A percentile compares a stretch with the other conserved stretches of the same genome.
phyloP scores from a whole-genome alignment of 805 yeast species.

The Saccharomycopsis oosterbeekiorum region DNA sequence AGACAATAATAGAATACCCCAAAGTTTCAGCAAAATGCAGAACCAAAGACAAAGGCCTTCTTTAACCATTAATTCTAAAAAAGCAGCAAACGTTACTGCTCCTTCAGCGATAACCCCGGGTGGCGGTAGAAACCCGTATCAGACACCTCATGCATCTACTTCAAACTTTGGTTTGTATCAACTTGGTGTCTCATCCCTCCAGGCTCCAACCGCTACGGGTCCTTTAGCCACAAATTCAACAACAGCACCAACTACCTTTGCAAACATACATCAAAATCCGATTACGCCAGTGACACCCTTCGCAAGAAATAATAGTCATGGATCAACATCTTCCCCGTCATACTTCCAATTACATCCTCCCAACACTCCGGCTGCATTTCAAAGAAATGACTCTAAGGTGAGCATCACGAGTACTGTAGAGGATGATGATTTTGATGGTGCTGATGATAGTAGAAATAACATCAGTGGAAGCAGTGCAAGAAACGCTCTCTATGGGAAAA shows the following conservation, averaged over 20 bases:
- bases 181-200: constrained; percentile 11
- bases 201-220: constrained; percentile 20
- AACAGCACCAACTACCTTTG: not conserved
- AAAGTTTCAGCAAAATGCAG: constrained; percentile 1
- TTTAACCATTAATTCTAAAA: constrained; percentile 14
- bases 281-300: constrained; percentile 7
- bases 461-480: not conserved
- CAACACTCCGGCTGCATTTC: constrained; percentile 2
- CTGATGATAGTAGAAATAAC: not conserved
- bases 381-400: constrained; percentile 6
- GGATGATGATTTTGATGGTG: constrained; percentile 1
- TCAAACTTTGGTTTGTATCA: constrained; percentile 14
- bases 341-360: not conserved
- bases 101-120: not conserved
- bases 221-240: constrained; percentile 20
- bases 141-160: constrained; percentile 17
- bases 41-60: constrained; percentile 17
- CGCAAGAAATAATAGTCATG: not conserved
- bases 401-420: constrained; percentile 14
- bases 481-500: not conserved
- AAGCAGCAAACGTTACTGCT: constrained; percentile 1
- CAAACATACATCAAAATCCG: constrained; percentile 4
- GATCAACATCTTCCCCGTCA: constrained; percentile 4
- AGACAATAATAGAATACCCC: too few species aligned
- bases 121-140: constrained; percentile 12